Base-by-base conservation (phyloP, 805 yeast species). In the Alloascoidea africana region DNA sequence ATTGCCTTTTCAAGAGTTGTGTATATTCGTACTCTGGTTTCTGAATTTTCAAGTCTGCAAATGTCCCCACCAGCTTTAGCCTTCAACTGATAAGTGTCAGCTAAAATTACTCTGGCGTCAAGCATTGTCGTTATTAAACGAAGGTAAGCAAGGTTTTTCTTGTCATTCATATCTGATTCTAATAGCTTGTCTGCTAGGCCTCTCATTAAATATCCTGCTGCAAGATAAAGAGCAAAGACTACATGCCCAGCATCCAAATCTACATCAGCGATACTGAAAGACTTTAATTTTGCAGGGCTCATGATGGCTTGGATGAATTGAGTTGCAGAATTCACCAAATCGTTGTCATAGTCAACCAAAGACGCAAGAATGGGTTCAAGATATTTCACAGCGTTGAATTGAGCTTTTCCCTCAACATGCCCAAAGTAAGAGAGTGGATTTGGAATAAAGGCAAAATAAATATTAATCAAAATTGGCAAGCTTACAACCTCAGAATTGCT, bases 1-100 rank as follows among this genome's bases (percentile, higher is more conserved):
- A 73, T 47, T 3, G 72, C 67, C 37, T 70, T 64, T 36, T 76
- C 82, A 36, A 70, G 52, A 4, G 62, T 50, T 3, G 62, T 55
- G 5, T 62, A 51, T 1, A 68, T 30, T 2, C 38, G 36, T 13
- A 16, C 43, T 8, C 53, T 39, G 0, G 47, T 41, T 39, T 66
- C 63, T 5, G 57, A 50, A 2, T 39, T 32, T 8, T 38, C 37
- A 23, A 63, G 63, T 1, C 44, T 44, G 2, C 40, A 42, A 2
- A 46, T 39, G 2, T 55, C 50, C 4, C 46, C 42, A 2, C 42
- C 44, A 16, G 52, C 45, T 16, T 41, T 38, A 2, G 54, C 47
- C 6, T 51, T 47, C 3, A 49, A 44, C 18, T 48, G 50, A 18
- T 60, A 44, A 5, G 44, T 36, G 4, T 41, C 44, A 4, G 55